Evolutionary conservation across 2,329 filamentous ascomycete genomes (phyloP).

Genomic region (Diaporthe batatas): DNA sequence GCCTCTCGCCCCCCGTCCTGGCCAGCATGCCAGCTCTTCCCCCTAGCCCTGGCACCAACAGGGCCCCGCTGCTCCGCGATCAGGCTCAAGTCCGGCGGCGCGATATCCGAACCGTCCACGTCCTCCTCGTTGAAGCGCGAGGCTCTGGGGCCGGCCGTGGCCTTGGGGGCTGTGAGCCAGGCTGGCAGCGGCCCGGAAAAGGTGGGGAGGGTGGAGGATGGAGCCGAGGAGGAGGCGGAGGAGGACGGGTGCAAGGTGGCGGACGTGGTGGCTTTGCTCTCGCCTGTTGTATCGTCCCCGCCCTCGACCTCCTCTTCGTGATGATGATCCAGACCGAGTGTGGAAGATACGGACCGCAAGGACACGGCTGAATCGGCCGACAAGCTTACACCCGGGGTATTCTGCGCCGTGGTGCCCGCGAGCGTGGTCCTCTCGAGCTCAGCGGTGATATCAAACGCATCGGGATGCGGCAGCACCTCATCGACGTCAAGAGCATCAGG

Average conservation of each 20-base stretch:
- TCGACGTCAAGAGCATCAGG: background rate
- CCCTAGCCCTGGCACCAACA: background rate
- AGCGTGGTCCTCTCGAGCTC: background rate
- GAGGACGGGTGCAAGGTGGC: background rate
- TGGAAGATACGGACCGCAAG: background rate
- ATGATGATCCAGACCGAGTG: background rate
- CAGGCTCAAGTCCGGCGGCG: background rate
- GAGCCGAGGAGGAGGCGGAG: too few relatives aligned
- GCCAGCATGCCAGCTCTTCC: background rate
- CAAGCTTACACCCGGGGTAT: background rate
- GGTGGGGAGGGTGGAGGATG: background rate
- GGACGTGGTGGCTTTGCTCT: accelerated
- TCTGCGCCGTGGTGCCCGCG: background rate
- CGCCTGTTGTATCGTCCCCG: too few relatives aligned
- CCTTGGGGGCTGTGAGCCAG: background rate
- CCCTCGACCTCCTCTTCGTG: background rate
- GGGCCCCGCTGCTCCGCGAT: background rate
- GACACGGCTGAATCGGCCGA: background rate
- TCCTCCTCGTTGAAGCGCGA: background rate
- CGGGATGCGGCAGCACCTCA: background rate
- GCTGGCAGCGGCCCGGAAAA: background rate
- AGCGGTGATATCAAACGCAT: background rate
- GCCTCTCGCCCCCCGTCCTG: background rate
- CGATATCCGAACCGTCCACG: background rate
- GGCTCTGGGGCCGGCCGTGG: background rate